Evolutionary conservation across 306 rosid species (phyloP).

Genomic region (Nissolia schottii): DNA sequence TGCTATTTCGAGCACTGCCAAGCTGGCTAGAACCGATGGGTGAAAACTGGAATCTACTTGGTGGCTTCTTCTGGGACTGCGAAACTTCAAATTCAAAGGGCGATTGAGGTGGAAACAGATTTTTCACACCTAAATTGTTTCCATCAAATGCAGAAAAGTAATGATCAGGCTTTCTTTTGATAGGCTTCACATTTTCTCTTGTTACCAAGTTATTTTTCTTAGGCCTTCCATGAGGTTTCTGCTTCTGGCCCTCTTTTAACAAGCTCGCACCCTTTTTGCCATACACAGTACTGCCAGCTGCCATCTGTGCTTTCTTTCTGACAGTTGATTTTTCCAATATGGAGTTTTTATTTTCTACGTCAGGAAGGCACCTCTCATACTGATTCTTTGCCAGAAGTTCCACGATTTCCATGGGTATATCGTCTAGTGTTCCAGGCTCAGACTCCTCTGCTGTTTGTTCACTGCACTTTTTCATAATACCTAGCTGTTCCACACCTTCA

Average conservation of each 20-base stretch:
- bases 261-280: constrained; percentile 39
- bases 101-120: constrained; percentile 43
- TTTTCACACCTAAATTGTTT: constrained; percentile 30
- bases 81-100: constrained; percentile 40
- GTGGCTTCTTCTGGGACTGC: constrained; percentile 57
- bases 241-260: constrained; percentile 43
- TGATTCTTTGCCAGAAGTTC: constrained; percentile 90
- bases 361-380: constrained; percentile 74
- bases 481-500: constrained; percentile 41
- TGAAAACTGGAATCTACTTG: constrained; percentile 54
- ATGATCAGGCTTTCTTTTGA: constrained; percentile 48
- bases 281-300: constrained; percentile 27
- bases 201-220: constrained; percentile 34
- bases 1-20: constrained; percentile 46
- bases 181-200: constrained; percentile 43
- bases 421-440: constrained; percentile 65
- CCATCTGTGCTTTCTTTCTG: constrained; percentile 43
- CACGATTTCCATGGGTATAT: constrained; percentile 89
- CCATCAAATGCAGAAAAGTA: constrained; percentile 42
- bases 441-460: constrained; percentile 40
- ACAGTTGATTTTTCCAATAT: constrained; percentile 34
- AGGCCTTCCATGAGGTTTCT: constrained; percentile 39
- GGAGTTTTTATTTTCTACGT: constrained; percentile 39
- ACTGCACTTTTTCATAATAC: constrained; percentile 34
- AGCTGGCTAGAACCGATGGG: constrained; percentile 42